A percentile compares a stretch with the other conserved stretches of the same genome.
Evolutionary conservation across 495 filamentous ascomycete species (phyloP).

Genomic region (Haplographium delicatum): DNA sequence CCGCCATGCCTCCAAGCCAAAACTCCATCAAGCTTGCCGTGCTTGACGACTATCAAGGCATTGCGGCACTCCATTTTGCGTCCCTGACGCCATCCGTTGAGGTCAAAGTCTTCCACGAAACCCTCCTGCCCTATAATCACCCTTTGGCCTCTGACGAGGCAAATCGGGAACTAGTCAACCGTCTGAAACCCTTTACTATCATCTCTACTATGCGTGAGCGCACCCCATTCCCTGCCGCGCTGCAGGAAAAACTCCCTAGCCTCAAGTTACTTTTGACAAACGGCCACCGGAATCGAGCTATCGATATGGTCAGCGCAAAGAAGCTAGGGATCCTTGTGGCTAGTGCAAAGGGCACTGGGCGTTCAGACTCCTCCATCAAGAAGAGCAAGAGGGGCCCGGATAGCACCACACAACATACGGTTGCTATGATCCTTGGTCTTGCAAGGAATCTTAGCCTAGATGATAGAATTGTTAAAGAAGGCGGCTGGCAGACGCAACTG

Average conservation of each 20-base stretch:
- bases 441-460: conserved; percentile 63
- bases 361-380: conserved; percentile 43
- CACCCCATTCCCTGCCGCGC: conserved; percentile 59
- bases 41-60: conserved; percentile 70
- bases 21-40: too few relatives aligned
- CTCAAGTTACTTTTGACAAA: conserved; percentile 69
- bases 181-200: conserved; percentile 59
- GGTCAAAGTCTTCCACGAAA: conserved; percentile 56
- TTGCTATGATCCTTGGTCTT: conserved; percentile 61
- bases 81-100: conserved; percentile 41
- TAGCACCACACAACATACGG: conserved; percentile 69
- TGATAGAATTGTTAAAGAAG: conserved; percentile 53
- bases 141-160: too few relatives aligned
- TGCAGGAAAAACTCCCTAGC: conserved; percentile 61
- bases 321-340: conserved; percentile 57
- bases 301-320: conserved; percentile 53
- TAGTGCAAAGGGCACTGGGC: conserved; percentile 41
- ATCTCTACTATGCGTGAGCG: conserved; percentile 66
- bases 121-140: conserved; percentile 47
- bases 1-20: too few relatives aligned
- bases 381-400: conserved; percentile 33
- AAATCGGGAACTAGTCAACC: conserved; percentile 44
- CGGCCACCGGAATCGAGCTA: conserved; percentile 55
- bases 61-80: conserved; percentile 54
- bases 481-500: conserved; percentile 57